Evolutionary conservation across 768 basidiomycete species (phyloP).

Genomic region (Dioszegia aurantiaca): DNA sequence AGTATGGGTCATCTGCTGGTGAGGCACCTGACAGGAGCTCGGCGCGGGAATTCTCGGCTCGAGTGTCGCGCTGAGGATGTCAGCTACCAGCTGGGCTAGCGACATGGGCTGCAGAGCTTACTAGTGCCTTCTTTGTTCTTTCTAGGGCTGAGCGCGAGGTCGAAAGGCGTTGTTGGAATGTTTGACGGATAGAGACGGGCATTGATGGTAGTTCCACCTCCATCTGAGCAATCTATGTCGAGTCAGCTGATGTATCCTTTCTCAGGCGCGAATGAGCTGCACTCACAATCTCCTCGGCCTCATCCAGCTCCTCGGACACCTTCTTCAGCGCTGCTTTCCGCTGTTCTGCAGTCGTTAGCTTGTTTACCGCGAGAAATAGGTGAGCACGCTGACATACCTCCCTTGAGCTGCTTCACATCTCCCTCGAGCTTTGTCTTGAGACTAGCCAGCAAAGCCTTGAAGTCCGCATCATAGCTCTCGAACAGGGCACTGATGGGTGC

Average conservation of each 20-base stretch:
- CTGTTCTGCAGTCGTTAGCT: slow-evolving; percentile 60
- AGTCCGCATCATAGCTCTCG: slow-evolving; percentile 78
- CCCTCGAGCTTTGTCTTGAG: slow-evolving; percentile 75
- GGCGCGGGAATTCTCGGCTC: slow-evolving; percentile 66
- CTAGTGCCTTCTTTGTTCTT: slow-evolving; percentile 69
- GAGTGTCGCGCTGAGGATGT: slow-evolving; percentile 62
- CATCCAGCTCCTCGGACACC: slow-evolving; percentile 93
- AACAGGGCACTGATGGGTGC: slow-evolving; percentile 46
- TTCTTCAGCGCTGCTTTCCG: slow-evolving; percentile 74
- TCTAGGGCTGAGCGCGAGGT: slow-evolving; percentile 71
- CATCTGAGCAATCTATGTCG: slow-evolving; percentile 90
- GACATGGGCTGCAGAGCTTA: slow-evolving; percentile 36
- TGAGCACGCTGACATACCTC: slow-evolving; percentile 59
- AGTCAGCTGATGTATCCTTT: too few species aligned
- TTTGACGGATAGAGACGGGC: slow-evolving; percentile 73
- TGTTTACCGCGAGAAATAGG: background rate
- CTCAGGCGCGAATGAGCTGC: background rate
- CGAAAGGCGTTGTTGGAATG: slow-evolving; percentile 72
- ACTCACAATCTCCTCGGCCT: slow-evolving; percentile 92
- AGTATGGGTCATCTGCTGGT: slow-evolving; percentile 65
- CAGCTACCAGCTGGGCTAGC: background rate
- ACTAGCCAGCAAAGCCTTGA: slow-evolving; percentile 72
- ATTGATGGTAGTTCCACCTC: slow-evolving; percentile 96
- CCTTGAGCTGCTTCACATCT: slow-evolving; percentile 64
- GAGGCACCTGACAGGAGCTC: slow-evolving; percentile 64